Evolutionary conservation across 2,329 filamentous ascomycete species (phyloP), one percentile per base, ranked within the genome.

Genomic region (Paraphoma sp.): DNA sequence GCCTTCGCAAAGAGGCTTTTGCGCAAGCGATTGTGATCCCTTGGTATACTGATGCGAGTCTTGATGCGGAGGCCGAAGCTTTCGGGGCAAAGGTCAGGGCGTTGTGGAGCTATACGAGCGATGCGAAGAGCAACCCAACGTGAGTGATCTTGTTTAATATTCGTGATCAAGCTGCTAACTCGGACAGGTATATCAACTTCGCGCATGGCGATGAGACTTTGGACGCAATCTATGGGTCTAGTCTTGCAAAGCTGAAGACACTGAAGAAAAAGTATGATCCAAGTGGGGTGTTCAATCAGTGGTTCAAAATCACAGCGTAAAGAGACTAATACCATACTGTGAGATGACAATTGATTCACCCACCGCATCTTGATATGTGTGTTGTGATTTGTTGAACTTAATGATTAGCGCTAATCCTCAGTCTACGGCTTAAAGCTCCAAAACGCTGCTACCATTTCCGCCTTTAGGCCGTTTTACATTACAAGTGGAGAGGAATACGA

Each of bases 11-110:
- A 1, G 64, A 73, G 18, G 68, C 76, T 41, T 74, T 23, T 23
- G 23, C 72, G 16, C 67, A 80, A 53, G 73, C 73, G 0, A 67
- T 79, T 40, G 70, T 73, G 0, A 75, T 79, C 12, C 74, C 78
- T 0, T 80, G 77, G 78, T 80, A 80, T 45, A 63, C 62, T 1
- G 73, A 78, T 51, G 56, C 68, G 0, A 59, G 60, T 4, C 23
- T 81, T 2, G 78, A 81, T 54, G 49, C 28, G 1, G 67, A 67
- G 40, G 79, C 78, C 0, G 33, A 70, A 36, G 57, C 33, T 2
- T 80, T 79, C 54, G 78, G 74, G 10, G 56, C 53, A 23, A 64
- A 59, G 14, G 66, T 75, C 3, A 61, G 74, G 38, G 66, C 68
- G 11, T 64, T 74, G 45, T 73, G 68, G 70, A 65, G 64, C 12